phyloP scores from a whole-genome alignment of 2,329 filamentous ascomycete species.

The Aspergillus arachidicola region DNA sequence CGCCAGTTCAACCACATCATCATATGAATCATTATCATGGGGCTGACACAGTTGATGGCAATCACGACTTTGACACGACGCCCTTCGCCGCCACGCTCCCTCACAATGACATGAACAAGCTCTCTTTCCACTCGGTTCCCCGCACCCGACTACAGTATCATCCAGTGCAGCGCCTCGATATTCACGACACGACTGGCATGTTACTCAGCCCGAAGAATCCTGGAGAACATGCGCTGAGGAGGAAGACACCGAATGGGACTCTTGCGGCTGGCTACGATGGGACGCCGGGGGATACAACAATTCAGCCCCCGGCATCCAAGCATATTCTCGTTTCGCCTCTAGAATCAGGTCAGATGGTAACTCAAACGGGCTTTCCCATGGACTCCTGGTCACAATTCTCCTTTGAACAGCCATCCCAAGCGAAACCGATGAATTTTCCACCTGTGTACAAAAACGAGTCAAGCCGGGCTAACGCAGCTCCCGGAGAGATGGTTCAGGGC shows the following conservation, averaged over 20 bases:
- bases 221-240: conserved; percentile 75
- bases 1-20: conserved; percentile 46
- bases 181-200: conserved; percentile 30
- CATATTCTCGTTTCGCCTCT: conserved; percentile 75
- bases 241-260: conserved; percentile 94
- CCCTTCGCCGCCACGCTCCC: conserved; percentile 24
- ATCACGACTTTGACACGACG: conserved; percentile 35
- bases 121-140: conserved; percentile 30
- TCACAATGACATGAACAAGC: conserved; percentile 30
- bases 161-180: conserved; percentile 40
- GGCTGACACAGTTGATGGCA: conserved; percentile 31
- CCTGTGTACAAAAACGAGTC: conserved; percentile 41
- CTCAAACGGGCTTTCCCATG: conserved; percentile 34
- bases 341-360: conserved; percentile 40
- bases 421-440: conserved; percentile 41
- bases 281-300: conserved; percentile 70
- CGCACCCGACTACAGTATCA: conserved; percentile 41
- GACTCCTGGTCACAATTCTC: conserved; percentile 36
- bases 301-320: conserved; percentile 76
- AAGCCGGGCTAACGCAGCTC: conserved; percentile 27
- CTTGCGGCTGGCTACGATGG: conserved; percentile 90
- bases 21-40: conserved; percentile 37
- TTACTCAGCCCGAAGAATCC: conserved; percentile 25
- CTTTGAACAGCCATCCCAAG: conserved; percentile 31
- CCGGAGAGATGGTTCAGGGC: conserved; percentile 35